Percentiles rank a stretch among this genome's conserved stretches.
phyloP scores from a whole-genome alignment of 2,329 filamentous ascomycete genomes.

The Botryosphaeria dothidea region DNA sequence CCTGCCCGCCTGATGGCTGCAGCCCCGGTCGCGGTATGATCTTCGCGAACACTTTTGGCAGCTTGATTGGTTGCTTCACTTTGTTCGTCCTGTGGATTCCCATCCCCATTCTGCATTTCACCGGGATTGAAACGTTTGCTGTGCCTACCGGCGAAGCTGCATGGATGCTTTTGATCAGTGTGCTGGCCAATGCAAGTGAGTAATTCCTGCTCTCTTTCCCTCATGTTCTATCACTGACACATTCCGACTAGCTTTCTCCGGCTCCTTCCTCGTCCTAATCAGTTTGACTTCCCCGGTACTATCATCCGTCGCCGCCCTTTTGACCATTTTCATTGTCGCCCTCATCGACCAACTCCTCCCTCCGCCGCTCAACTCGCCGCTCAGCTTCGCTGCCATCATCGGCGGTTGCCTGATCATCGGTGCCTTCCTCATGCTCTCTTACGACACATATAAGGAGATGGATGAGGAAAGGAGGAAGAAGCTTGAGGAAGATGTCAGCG shows the following conservation, averaged over 20 bases:
- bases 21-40: constrained; percentile 87
- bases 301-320: constrained; percentile 84
- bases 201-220: constrained; percentile 24
- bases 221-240: not conserved
- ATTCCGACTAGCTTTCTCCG: constrained; percentile 67
- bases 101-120: constrained; percentile 76
- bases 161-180: constrained; percentile 76
- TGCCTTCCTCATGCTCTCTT: constrained; percentile 84
- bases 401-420: constrained; percentile 87
- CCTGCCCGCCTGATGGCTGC: constrained; percentile 89
- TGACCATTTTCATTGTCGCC: constrained; percentile 97
- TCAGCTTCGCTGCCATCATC: constrained; percentile 72
- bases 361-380: constrained; percentile 63
- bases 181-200: constrained; percentile 79
- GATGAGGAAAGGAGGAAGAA: constrained; percentile 73
- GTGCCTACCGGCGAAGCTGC: constrained; percentile 77
- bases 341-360: constrained; percentile 87
- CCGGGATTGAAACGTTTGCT: constrained; percentile 79
- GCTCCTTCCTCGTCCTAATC: constrained; percentile 90
- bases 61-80: constrained; percentile 84
- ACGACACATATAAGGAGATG: constrained; percentile 93
- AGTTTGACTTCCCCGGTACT: constrained; percentile 90
- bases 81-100: constrained; percentile 89
- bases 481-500: constrained; percentile 40
- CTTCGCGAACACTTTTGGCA: constrained; percentile 91